phyloP scores from a whole-genome alignment of 1,139 yeast species.

The Blastobotrys serpentis region DNA sequence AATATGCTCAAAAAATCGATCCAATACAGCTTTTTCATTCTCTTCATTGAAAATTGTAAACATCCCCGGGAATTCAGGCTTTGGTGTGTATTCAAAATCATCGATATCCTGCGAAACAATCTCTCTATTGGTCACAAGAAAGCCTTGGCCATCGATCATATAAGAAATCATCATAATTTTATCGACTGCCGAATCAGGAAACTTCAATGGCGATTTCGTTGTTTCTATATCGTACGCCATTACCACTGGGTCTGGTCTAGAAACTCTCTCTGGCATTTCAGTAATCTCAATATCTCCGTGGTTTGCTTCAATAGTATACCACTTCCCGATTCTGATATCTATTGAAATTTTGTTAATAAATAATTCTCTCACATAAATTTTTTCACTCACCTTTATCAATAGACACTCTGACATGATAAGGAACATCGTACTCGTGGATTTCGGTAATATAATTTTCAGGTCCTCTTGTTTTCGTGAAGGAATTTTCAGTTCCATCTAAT shows the following conservation, averaged over 20 bases:
- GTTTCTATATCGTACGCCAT: slow-evolving; percentile 98
- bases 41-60: slow-evolving; percentile 89
- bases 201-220: slow-evolving; percentile 91
- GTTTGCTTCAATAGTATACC: slow-evolving; percentile 79
- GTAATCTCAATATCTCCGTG: slow-evolving; percentile 56
- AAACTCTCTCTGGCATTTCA: slow-evolving; percentile 72
- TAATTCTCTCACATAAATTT: not conserved
- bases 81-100: slow-evolving; percentile 97
- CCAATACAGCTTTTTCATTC: slow-evolving; percentile 72
- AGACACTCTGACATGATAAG: slow-evolving; percentile 92
- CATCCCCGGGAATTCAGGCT: slow-evolving; percentile 89
- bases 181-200: slow-evolving; percentile 91
- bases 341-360: not conserved
- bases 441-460: slow-evolving; percentile 57
- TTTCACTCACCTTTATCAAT: slow-evolving; percentile 57
- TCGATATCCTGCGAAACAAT: slow-evolving; percentile 92
- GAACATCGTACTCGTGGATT: slow-evolving; percentile 91
- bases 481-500: slow-evolving; percentile 12
- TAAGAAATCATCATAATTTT: slow-evolving; percentile 99
- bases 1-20: slow-evolving; percentile 84
- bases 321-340: slow-evolving; percentile 85
- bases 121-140: slow-evolving; percentile 86
- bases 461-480: slow-evolving; percentile 22
- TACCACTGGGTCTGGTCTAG: slow-evolving; percentile 97
- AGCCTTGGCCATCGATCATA: slow-evolving; percentile 99